A percentile compares a stretch with the other conserved stretches of the same genome.
These are phyloP conservation scores for Gossypium ekmanianum DNA, from an alignment of 345 rosid genomes.

Conservation along the genomic window DNA sequence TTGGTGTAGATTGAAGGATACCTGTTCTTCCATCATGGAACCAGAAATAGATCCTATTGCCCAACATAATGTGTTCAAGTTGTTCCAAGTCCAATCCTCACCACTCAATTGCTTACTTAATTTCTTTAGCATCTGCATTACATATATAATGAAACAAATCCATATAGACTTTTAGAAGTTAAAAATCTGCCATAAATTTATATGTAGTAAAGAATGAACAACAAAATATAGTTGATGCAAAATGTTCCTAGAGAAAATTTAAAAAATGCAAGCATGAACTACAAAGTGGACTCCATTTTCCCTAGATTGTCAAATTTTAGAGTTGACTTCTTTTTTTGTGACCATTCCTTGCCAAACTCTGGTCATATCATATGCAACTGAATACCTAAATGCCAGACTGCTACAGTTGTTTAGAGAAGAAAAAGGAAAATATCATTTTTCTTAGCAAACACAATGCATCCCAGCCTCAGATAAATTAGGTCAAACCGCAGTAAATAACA, in stretches of 20 bases:
- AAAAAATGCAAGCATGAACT: not conserved
- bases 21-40: constrained; percentile 99
- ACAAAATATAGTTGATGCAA: not conserved
- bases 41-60: constrained; percentile 99
- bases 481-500: not conserved
- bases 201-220: not conserved
- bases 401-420: not conserved
- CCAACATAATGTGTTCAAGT: constrained; percentile 94
- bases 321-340: not conserved
- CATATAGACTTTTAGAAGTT: constrained; percentile 18
- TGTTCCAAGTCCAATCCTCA: constrained; percentile 99
- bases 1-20: constrained; percentile 21
- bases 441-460: not conserved
- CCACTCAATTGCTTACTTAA: constrained; percentile 89
- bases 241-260: not conserved
- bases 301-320: not conserved
- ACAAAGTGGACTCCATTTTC: not conserved
- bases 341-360: not conserved
- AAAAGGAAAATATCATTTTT: not conserved
- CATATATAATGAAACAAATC: constrained; percentile 9
- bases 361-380: not conserved
- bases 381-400: not conserved
- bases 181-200: not conserved
- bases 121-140: constrained; percentile 85
- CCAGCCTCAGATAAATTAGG: not conserved